Base-by-base conservation (phyloP, 352 stramenopile species). In the Globisporangium splendens region DNA sequence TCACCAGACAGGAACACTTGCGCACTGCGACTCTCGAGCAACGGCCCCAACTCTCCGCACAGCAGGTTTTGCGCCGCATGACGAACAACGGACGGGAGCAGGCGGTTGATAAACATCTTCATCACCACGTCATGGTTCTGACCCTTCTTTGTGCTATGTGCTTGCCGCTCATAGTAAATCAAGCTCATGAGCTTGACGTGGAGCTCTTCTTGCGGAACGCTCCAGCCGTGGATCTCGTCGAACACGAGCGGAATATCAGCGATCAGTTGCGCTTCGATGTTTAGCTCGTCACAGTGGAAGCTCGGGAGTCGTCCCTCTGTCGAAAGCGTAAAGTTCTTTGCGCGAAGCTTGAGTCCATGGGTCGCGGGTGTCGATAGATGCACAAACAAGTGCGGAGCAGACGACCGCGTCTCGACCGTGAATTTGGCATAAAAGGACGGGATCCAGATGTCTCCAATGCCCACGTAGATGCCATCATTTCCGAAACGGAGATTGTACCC, bases 211-310 rank as follows among this genome's bases (percentile, higher is more conserved):
- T 62, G 59, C 2, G 78, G 72, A 7, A 92, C 79, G 15, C 68
- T 82, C 82, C 82, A 92, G 6, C 82, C 82, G 5, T 48, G 54
- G 24, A 89, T 70, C 3, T 68, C 66, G 52, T 92, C 79, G 38
- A 81, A 89, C 5, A 76, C 68, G 38, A 92, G 75, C 4, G 79
- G 74, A 17, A 92, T 81, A 24, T 85, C 69, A 1, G 82, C 82
- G 10, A 88, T 65, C 28, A 92, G 64, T 33, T 87, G 79, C 1
- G 79, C 77, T 50, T 92, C 79, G 8, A 92, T 73, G 48, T 89
- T 92, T 14, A 92, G 60, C 43, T 92, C 82, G 39, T 92, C 82
- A 22, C 80, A 88, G 55, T 89, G 77, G 47, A 92, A 86, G 50
- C 78, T 88, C 22, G 82, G 82, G 4, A 91, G 64, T 6, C 69